phyloP scores from a whole-genome alignment of 345 rosid species.

The Aurinia saxatilis region DNA sequence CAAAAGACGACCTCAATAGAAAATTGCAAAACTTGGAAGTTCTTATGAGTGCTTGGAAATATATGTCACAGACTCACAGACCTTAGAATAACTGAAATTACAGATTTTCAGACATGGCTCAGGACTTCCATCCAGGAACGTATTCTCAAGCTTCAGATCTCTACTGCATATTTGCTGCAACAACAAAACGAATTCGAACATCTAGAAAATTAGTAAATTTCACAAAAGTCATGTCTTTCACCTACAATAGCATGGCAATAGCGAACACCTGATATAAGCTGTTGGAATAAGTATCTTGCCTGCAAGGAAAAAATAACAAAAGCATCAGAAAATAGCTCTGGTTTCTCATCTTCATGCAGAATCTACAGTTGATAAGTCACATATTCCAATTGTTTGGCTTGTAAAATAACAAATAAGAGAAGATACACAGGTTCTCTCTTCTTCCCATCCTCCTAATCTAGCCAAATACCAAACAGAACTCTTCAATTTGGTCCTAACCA shows the following conservation, averaged over 20 bases:
- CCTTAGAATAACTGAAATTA: conserved; percentile 80
- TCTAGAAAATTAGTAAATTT: neutral
- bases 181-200: neutral
- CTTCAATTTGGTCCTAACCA: neutral
- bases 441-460: neutral
- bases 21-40: too few species aligned
- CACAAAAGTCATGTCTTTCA: neutral
- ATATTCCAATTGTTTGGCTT: neutral
- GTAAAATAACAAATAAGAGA: neutral
- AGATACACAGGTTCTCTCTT: neutral
- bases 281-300: conserved; percentile 72
- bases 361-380: neutral
- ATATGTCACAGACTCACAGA: too few species aligned
- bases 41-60: too few species aligned
- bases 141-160: conserved; percentile 70
- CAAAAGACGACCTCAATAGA: too few species aligned
- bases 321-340: neutral
- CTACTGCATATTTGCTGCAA: conserved; percentile 66
- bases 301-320: conserved; percentile 15
- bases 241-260: conserved; percentile 62
- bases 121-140: conserved; percentile 61
- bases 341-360: neutral
- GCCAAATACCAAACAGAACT: neutral
- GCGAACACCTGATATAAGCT: conserved; percentile 65
- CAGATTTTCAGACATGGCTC: conserved; percentile 68